These are phyloP conservation scores for Madurella fahalii DNA, from an alignment of 2,329 filamentous ascomycete genomes.

Conservation along the genomic window DNA sequence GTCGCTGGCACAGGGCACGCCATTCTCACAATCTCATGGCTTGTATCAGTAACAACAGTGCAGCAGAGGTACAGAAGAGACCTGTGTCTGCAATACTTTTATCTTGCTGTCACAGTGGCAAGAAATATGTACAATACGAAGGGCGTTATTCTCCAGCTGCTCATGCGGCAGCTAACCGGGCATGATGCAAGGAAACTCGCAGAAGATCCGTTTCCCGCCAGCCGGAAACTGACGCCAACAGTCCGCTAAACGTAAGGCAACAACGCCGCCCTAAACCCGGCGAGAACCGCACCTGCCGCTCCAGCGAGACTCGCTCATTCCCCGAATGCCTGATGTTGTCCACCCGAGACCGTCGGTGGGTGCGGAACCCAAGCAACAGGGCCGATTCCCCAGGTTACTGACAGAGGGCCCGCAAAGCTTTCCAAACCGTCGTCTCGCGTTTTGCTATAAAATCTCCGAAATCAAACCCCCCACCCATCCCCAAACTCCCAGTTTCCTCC, in stretches of 20 bases:
- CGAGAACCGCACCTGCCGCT: too few species aligned
- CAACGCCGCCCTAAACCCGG: background rate
- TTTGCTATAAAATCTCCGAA: background rate
- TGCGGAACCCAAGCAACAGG: too few species aligned
- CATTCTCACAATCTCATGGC: background rate
- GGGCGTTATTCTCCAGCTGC: background rate
- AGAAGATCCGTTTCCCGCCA: background rate
- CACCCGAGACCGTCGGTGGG: too few species aligned
- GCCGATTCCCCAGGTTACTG: too few species aligned
- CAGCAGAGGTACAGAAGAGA: background rate
- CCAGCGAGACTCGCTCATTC: too few species aligned
- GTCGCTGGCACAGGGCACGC: background rate
- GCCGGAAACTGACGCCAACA: slow-evolving; percentile 11
- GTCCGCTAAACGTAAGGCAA: background rate
- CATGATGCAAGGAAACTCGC: background rate
- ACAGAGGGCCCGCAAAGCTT: too few species aligned
- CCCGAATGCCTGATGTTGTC: too few species aligned
- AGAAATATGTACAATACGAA: slow-evolving; percentile 21
- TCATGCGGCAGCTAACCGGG: background rate
- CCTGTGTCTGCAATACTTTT: background rate
- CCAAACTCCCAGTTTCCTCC: background rate
- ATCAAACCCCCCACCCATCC: background rate
- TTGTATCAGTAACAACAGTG: slow-evolving; percentile 14
- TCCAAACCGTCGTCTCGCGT: too few species aligned
- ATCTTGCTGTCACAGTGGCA: background rate